Evolutionary conservation across 2,329 filamentous ascomycete genomes (phyloP).

Genomic region (Sporothrix brunneoviolacea): DNA sequence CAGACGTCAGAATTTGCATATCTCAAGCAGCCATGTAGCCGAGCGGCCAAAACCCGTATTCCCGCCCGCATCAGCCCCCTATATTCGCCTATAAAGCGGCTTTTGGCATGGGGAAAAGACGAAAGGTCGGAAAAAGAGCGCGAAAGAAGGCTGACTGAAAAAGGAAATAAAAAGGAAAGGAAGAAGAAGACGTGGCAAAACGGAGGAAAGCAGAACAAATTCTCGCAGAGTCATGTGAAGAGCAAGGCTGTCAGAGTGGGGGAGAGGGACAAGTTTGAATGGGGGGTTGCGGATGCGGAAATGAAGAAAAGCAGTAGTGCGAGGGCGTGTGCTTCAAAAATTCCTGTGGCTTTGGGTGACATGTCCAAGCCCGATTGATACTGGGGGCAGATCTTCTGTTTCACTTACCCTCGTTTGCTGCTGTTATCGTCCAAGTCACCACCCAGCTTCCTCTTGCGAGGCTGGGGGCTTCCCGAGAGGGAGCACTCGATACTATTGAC

Average conservation of each 20-base stretch:
- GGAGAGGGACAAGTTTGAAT: conserved; percentile 3
- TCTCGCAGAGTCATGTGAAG: conserved; percentile 11
- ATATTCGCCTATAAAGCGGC: conserved; percentile 4
- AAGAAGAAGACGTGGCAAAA: neutral
- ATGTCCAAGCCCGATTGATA: too few relatives aligned
- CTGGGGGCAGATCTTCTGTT: too few relatives aligned
- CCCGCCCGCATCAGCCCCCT: conserved; percentile 1
- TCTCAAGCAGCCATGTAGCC: neutral
- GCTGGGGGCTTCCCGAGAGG: conserved; percentile 66
- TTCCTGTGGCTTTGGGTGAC: too few relatives aligned
- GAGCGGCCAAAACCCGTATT: neutral
- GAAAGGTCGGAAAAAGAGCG: too few relatives aligned
- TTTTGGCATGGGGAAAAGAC: too few relatives aligned
- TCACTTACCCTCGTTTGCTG: conserved; percentile 62
- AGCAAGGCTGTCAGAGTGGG: conserved; percentile 16
- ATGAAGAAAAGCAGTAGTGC: too few relatives aligned
- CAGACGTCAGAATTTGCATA: conserved; percentile 17
- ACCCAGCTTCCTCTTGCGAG: conserved; percentile 73
- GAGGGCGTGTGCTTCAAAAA: conserved; percentile 10
- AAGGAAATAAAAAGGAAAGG: neutral
- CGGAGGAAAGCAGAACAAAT: neutral
- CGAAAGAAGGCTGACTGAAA: neutral
- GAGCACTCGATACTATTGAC: conserved; percentile 74
- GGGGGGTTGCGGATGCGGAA: too few relatives aligned
- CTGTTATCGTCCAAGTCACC: conserved; percentile 54